Base-by-base conservation (phyloP, 2,329 filamentous ascomycete genomes). In the Cladosporium sp. region DNA sequence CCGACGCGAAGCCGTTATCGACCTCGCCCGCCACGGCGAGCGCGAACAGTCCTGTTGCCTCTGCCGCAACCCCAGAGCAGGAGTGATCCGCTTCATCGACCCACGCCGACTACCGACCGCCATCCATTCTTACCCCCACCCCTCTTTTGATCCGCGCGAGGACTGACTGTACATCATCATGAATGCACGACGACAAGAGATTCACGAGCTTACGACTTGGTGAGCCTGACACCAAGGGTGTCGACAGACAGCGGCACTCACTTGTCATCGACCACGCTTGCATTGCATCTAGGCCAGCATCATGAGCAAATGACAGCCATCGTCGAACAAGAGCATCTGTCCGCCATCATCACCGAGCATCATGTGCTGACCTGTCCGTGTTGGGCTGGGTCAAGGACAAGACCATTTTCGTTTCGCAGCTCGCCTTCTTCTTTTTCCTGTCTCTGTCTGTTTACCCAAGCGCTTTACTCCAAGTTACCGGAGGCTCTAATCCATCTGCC, bases 21-120 rank as follows among this genome's bases (percentile, higher is more conserved):
- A 58, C 56, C 14, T 61, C 62, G 19, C 58, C 61, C 9, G 58
- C 54, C 16, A 57, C 58, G 34, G 59, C 55, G 37, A 51, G 58
- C 16, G 59, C 54, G 19, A 54, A 55, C 48, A 62, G 57, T 55
- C 59, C 61, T n/a, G 60, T 61, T 43, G 59, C 61, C 49, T 60
- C 61, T 42, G 59, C 58, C 28, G 50, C 55, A 46, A 51, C 60
- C 44, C 54, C 59, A 28, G 59, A 61, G 50, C 56, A 62, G 54
- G 61, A 63, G 56, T 63, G 59, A 55, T 38, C 35, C 4, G 35
- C 16, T 34, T 38, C 7, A 13, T n/a, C 13, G 8, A 38, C 35
- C 51, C 45, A 43, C 46, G 35, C 51, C 43, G 40, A 37, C 35
- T 40, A 44, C 46, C 5, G 16, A 37, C 40, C 40, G 18, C 40